Base-by-base conservation (phyloP, 179 eudicot genomes). In the Spinacia oleracea region DNA sequence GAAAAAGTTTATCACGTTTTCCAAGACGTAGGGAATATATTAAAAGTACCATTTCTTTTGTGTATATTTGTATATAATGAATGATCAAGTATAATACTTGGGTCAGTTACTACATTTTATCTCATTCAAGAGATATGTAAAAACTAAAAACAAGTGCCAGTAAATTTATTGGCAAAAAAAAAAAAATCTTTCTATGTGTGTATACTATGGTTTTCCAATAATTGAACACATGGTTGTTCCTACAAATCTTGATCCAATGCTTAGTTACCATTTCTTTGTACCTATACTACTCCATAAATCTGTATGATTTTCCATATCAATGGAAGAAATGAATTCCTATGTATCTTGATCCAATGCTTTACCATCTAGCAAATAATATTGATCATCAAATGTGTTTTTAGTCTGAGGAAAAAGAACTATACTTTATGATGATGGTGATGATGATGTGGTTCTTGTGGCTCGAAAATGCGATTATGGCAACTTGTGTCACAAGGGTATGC, bases 401-500 rank as follows among this genome's bases (percentile, higher is more conserved):
- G 38, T n/a, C 38, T 43, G 69, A 48, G 45, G 29, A 53, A 10
- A 55, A 66, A 55, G 59, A 66, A 45, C 62, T 74, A 80, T 80
- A 80, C 65, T 71, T 64, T 9, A 42, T 58, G 82, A 31, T 70
- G 60, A 18, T 66, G 82, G 11, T 79, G 82, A 40, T 67, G 77
- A 11, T 79, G 82, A 55, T 74, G 82, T 31, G 82, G 85, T 65
- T 89, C 85, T 40, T 82, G 80, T 25, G 90, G 87, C 74, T 89
- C 89, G 31, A 82, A 91, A 21, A 88, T 80, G 23, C 84, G 84
- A 74, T 91, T 91, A 65, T 89, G 93, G 80, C 97, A 94, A 23
- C 89, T 89, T 66, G 81, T 78, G 82, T 91, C 92, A 73, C 97
- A 94, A 38, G 96, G 98, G 72, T 87, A 91, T 70, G 94, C 83